Base-by-base conservation (phyloP, 2,329 filamentous ascomycete genomes). In the Botryotinia calthae region DNA sequence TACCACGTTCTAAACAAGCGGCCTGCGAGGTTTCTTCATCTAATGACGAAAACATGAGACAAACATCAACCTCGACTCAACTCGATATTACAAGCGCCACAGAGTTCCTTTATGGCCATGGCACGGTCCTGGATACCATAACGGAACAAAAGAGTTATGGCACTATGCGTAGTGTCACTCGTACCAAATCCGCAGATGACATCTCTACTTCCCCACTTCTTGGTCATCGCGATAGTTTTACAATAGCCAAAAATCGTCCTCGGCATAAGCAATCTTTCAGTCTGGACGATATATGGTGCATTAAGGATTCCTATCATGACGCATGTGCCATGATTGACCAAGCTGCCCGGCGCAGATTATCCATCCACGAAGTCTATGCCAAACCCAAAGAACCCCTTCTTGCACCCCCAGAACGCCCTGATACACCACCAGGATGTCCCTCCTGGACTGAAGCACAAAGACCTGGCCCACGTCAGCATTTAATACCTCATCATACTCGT, bases 41-140 rank as follows among this genome's bases (percentile, higher is more conserved):
- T 10, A 68, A 72, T 44, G 44, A 72, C 12, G 70, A 72, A 67
- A 72, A 72, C 22, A 37, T 64, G n/a, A 72, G 67, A 9, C 65
- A 69, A 46, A 46, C 54, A 31, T 58, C 72, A 64, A 42, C 65
- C 61, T 59, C 61, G 48, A 73, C 58, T 54, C 46, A 48, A 42
- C 70, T 51, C 34, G 48, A 66, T n/a, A 56, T 63, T 16, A 64
- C 25, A 51, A 40, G 42, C 48, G 69, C 28, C 34, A 70, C 42
- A 0, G 65, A 78, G 48, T 83, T 84, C 75, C 76, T 81, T 2
- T 84, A 84, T 74, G 83, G 83, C 31, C 78, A 80, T 72, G 83
- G 83, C 31, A 84, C 82, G 6, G 77, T 81, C 42, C 79, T 84
- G 1, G 78, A 80, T 31, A 82, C 83, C 22, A 84, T 84, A 74